Conservation (phyloP, 179 eudicot species). For the Beta lomatogona region DNA sequence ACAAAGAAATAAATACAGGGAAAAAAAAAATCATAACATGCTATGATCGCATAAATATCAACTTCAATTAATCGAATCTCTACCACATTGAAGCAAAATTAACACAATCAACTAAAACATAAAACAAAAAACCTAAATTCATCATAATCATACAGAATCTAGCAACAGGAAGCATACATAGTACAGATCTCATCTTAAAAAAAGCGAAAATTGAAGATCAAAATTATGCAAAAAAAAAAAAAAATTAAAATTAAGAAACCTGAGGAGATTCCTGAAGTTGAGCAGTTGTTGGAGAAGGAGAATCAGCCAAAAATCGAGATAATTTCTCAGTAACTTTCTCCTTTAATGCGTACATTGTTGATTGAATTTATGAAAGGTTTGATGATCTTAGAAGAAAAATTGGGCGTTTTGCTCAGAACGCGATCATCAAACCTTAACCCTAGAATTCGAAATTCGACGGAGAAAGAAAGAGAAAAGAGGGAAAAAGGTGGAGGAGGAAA, state of each 20-base stretch:
- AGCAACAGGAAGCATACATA: constrained; percentile 20
- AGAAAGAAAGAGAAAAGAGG: no score
- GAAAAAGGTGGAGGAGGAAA: not conserved
- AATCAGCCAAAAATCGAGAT: constrained; percentile 54
- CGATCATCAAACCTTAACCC: constrained; percentile 21
- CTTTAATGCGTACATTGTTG: constrained; percentile 51
- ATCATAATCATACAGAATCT: not conserved
- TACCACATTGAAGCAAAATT: not conserved
- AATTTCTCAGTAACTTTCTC: constrained; percentile 63
- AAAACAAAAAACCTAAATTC: not conserved
- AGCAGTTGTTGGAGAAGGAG: constrained; percentile 51
- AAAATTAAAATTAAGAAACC: constrained; percentile 25
- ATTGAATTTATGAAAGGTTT: not conserved
- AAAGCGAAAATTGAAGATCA: not conserved
- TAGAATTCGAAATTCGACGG: not conserved
- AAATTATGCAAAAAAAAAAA: not conserved
- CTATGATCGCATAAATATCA: not conserved
- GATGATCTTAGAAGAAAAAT: not conserved
- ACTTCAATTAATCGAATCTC: not conserved
- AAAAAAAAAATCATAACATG: not conserved
- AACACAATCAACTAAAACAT: not conserved
- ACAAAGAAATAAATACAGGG: not conserved
- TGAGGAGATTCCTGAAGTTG: constrained; percentile 36
- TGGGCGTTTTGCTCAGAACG: constrained; percentile 6
- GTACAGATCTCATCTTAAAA: constrained; percentile 20